Base-by-base conservation (phyloP, 2,329 filamentous ascomycete genomes). In the Talaromyces pinophilus region DNA sequence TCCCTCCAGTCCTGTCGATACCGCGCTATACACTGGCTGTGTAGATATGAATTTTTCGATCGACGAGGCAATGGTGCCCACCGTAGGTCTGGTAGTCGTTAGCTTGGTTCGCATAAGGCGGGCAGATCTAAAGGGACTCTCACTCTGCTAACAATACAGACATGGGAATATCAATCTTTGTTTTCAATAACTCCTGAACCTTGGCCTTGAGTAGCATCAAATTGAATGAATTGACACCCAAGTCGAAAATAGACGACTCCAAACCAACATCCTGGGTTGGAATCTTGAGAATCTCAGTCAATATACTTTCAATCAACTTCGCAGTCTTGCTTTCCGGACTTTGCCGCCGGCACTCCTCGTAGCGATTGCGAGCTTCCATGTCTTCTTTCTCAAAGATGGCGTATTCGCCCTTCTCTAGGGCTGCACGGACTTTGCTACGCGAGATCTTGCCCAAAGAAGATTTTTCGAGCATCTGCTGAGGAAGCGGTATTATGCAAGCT, bases 401-500 rank as follows among this genome's bases (percentile, higher is more conserved):
- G 11, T 48, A 61, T 35, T 61, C 28, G 2, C 42, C 59, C 10
- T 33, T 46, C 15, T 61, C 42, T 1, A 48, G n/a, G 4, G n/a
- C 42, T 4, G 59, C 7, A 22, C 42, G 59, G 19, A 61, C 59
- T 40, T 40, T 50, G 13, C 73, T 66, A 5, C 79, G 69, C 1
- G 79, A 80, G 4, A 82, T 70, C 69, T 82, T 82, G 8, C 80
- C 79, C 1, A 82, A 72, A 4, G 78, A 72, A 1, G 78, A 76
- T 69, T 76, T 77, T 25, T 71, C 72, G 5, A 81, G 67, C 11
- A 71, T 55, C 17, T 64, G 25, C n/a, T 61, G 44, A 17, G 62
- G 62, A 6, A 79, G 69, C 1, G 77, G 70, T 40, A 78, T 67
- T 17, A 76, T 67, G 11, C 70, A 67, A 5, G 50, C 59, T 5